These are phyloP conservation scores for Piromyces finnis DNA, from an alignment of 192 early-diverging fungal species.

Conservation along the genomic window DNA sequence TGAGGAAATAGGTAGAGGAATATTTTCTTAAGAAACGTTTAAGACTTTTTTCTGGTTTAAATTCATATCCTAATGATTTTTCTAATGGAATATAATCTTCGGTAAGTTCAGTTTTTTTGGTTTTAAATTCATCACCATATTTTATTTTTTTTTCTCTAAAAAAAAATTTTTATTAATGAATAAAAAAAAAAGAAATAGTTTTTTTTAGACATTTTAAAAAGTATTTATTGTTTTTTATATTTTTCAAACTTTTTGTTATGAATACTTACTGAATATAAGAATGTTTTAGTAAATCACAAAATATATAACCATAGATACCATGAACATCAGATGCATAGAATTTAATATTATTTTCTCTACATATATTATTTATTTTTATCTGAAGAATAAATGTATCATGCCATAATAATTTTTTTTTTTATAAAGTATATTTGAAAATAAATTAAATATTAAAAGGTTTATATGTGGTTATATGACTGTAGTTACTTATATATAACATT, in stretches of 20 bases:
- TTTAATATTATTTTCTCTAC: constrained; percentile 30
- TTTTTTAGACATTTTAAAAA: no score
- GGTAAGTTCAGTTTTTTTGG: constrained; percentile 5
- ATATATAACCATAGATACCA: constrained; percentile 73
- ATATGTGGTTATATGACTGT: no score
- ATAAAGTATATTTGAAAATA: no score
- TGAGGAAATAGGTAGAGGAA: constrained; percentile 23
- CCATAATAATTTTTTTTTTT: no score
- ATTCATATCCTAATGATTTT: constrained; percentile 13
- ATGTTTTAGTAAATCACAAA: constrained; percentile 56
- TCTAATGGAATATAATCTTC: constrained; percentile 16
- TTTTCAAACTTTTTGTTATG: no score
- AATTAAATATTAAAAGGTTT: no score
- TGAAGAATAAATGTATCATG: no score
- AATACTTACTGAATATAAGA: constrained; percentile 29
- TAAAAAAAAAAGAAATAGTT: no score
- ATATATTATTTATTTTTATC: constrained; percentile 36
- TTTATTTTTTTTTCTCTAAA: constrained; percentile 5
- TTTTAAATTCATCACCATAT: constrained; percentile 12
- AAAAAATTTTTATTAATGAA: no score
- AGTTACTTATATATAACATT: no score
- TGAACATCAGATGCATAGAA: constrained; percentile 49
- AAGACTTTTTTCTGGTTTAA: constrained; percentile 12
- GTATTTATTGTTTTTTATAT: no score
- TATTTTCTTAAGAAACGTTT: constrained; percentile 21